Percentiles rank a stretch among this genome's conserved stretches.
phyloP scores from a whole-genome alignment of 345 rosid genomes.

The Gossypium herbaceum region DNA sequence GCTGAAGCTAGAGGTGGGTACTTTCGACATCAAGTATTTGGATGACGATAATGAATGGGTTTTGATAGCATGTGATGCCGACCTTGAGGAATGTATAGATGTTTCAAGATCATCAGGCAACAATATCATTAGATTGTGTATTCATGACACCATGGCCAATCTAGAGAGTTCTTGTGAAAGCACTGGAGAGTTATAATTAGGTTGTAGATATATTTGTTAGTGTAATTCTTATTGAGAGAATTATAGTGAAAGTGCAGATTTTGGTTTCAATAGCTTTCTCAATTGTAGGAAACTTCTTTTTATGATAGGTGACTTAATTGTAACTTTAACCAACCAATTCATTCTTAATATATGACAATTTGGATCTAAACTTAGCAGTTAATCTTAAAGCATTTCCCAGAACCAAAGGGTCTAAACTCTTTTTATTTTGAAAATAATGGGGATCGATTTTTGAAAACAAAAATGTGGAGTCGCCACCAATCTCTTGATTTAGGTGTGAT shows the following conservation, averaged over 20 bases:
- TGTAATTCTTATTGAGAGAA: slow-evolving; percentile 23
- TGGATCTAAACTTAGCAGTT: not conserved
- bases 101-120: slow-evolving; percentile 58
- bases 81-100: slow-evolving; percentile 76
- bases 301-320: not conserved
- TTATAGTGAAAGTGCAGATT: slow-evolving; percentile 11
- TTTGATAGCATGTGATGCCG: slow-evolving; percentile 73
- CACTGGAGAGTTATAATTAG: slow-evolving; percentile 47
- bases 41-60: slow-evolving; percentile 89
- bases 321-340: not conserved
- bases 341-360: not conserved
- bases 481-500: no score
- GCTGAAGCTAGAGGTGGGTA: slow-evolving; percentile 67
- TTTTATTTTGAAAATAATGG: no score
- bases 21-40: slow-evolving; percentile 75
- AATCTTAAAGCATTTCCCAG: not conserved
- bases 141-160: slow-evolving; percentile 58
- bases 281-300: slow-evolving; percentile 16
- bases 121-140: slow-evolving; percentile 52
- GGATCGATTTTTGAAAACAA: no score
- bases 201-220: slow-evolving; percentile 20
- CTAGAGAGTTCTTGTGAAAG: slow-evolving; percentile 93
- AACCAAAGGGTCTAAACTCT: no score
- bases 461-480: no score
- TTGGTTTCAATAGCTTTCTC: slow-evolving; percentile 18